Evolutionary conservation across 345 rosid genomes (phyloP).

Genomic region (Triadica sebifera): DNA sequence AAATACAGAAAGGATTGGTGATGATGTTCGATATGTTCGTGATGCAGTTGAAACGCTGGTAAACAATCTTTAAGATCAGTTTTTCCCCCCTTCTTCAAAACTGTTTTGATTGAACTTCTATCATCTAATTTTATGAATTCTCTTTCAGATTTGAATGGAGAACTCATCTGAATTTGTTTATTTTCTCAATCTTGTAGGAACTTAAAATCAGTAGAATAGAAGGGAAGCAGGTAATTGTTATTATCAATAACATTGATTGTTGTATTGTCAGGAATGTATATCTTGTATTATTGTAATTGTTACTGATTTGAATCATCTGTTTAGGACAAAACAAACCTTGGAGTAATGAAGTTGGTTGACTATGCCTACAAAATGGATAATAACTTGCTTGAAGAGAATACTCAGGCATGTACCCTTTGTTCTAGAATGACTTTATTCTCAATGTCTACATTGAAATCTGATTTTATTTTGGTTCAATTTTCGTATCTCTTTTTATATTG

Average conservation of each 20-base stretch:
- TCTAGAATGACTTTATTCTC: not conserved
- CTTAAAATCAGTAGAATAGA: constrained; percentile 55
- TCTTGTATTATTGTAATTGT: constrained; percentile 17
- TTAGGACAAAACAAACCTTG: constrained; percentile 37
- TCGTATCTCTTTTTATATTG: not conserved
- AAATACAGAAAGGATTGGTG: constrained; percentile 42
- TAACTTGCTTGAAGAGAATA: constrained; percentile 29
- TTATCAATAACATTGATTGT: constrained; percentile 3
- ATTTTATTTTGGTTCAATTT: not conserved
- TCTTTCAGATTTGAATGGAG: constrained; percentile 9
- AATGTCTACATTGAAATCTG: not conserved
- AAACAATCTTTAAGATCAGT: constrained; percentile 18
- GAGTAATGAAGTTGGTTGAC: constrained; percentile 47
- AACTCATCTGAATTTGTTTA: not conserved
- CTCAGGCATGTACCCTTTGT: constrained; percentile 40
- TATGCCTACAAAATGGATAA: constrained; percentile 38
- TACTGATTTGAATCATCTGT: not conserved
- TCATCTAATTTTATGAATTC: not conserved
- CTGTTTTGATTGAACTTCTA: not conserved
- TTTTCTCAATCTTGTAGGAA: constrained; percentile 38
- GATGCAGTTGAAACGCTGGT: constrained; percentile 78
- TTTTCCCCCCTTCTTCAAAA: not conserved
- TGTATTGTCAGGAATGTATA: not conserved
- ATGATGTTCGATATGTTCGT: constrained; percentile 53
- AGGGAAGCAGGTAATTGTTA: constrained; percentile 60